Percentiles rank a stretch among this genome's conserved stretches.
Evolutionary conservation across 352 stramenopile species (phyloP).

Genomic region (Detonula confervacea): DNA sequence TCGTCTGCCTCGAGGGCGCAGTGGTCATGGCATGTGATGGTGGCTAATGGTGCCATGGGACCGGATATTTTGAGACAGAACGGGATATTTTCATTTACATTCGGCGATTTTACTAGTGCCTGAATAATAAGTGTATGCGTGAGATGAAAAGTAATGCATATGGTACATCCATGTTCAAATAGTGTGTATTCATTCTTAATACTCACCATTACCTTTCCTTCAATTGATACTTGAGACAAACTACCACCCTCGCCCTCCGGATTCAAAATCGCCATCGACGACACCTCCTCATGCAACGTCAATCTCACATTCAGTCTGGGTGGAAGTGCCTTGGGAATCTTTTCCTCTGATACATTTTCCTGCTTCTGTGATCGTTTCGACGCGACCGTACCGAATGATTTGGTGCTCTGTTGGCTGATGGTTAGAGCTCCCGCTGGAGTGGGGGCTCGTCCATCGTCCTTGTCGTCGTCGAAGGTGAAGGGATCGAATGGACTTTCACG

Average conservation of each 20-base stretch:
- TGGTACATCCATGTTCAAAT: background rate
- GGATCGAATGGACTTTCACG: slow-evolving; percentile 6
- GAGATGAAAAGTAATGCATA: too few species aligned
- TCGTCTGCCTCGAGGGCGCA: slow-evolving; percentile 30
- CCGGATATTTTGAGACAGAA: slow-evolving; percentile 46
- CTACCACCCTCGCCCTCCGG: slow-evolving; percentile 39
- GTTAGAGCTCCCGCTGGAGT: background rate
- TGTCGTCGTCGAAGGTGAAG: slow-evolving; percentile 4
- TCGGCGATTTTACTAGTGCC: slow-evolving; percentile 28
- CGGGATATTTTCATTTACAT: slow-evolving; percentile 48
- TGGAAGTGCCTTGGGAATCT: slow-evolving; percentile 19
- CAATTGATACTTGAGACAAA: slow-evolving; percentile 47
- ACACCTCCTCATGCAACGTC: slow-evolving; percentile 67
- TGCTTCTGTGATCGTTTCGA: background rate
- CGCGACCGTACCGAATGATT: background rate
- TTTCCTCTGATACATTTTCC: background rate
- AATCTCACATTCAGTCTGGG: slow-evolving; percentile 63
- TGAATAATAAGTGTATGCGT: too few species aligned
- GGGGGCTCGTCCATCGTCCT: background rate
- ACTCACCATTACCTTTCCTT: slow-evolving; percentile 55
- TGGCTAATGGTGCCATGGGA: slow-evolving; percentile 10
- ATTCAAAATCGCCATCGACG: slow-evolving; percentile 32
- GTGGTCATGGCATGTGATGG: slow-evolving; percentile 26
- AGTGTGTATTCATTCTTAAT: background rate
- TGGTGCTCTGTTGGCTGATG: background rate